A percentile compares a stretch with the other conserved stretches of the same genome.
Evolutionary conservation across 2,329 filamentous ascomycete genomes (phyloP).

Genomic region (Cercospora janseana): DNA sequence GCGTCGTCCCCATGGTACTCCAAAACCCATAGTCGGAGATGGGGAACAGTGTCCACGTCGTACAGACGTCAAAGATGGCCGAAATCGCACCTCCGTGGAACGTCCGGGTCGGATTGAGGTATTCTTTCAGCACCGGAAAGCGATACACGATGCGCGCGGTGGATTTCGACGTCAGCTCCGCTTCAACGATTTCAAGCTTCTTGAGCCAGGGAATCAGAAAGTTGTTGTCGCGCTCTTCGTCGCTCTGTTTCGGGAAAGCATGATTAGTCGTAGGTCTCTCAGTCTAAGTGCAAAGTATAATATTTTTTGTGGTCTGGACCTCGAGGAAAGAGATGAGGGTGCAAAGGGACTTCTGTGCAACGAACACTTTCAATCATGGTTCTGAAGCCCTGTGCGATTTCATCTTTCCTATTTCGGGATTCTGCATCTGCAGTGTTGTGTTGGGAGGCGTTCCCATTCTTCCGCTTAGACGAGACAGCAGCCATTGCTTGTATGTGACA

Average conservation of each 20-base stretch:
- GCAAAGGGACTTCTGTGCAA: background rate
- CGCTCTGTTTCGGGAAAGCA: slow-evolving; percentile 6
- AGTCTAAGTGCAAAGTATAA: background rate
- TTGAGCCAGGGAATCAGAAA: slow-evolving; percentile 26
- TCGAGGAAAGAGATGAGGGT: background rate
- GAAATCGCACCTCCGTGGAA: slow-evolving; percentile 30
- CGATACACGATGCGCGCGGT: slow-evolving; percentile 24
- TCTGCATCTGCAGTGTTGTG: background rate
- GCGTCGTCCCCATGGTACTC: slow-evolving; percentile 27
- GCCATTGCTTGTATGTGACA: too few species aligned
- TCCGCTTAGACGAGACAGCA: background rate
- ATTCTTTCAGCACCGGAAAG: slow-evolving; percentile 28
- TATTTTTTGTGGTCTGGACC: background rate
- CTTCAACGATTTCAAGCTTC: slow-evolving; percentile 23
- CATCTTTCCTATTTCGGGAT: slow-evolving; percentile 3
- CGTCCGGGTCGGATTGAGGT: slow-evolving; percentile 27
- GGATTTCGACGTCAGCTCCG: slow-evolving; percentile 17
- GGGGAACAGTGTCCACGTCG: slow-evolving; percentile 24
- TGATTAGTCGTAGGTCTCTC: slow-evolving; percentile 1
- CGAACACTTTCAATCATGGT: slow-evolving; percentile 9
- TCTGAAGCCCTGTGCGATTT: slow-evolving; percentile 1
- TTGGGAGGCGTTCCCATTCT: background rate
- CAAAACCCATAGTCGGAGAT: slow-evolving; percentile 29
- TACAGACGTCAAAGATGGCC: slow-evolving; percentile 29
- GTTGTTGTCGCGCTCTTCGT: slow-evolving; percentile 18